These are phyloP conservation scores for Bonia amplexicaulis DNA, from an alignment of 176 grass and related monocot genomes.

Conservation along the genomic window DNA sequence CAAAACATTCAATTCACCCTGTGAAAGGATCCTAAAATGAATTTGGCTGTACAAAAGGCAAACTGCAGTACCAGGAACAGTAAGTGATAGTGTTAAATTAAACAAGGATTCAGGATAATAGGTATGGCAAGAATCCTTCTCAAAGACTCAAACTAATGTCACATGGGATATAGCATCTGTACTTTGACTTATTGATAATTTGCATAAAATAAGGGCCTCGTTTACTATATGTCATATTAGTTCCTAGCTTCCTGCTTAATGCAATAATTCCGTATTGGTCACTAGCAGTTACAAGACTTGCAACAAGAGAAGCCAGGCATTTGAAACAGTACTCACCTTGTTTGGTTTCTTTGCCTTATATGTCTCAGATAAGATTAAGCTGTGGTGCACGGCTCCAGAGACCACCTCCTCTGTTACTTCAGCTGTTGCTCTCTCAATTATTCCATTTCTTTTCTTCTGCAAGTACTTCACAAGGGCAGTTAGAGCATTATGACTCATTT, in stretches of 20 bases:
- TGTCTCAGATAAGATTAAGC: conserved; percentile 67
- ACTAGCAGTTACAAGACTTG: not conserved
- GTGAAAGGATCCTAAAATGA: not conserved
- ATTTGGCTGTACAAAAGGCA: not conserved
- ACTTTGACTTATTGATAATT: not conserved
- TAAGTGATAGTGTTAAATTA: not conserved
- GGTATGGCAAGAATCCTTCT: not conserved
- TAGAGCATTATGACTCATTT: conserved; percentile 87
- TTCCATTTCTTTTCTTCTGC: conserved; percentile 92
- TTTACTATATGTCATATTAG: conserved; percentile 9
- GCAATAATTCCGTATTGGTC: conserved; percentile 8
- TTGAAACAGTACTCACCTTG: conserved; percentile 38
- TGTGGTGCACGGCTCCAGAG: conserved; percentile 84
- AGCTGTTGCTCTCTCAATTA: conserved; percentile 89
- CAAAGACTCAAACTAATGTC: not conserved
- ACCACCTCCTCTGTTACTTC: conserved; percentile 97
- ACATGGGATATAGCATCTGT: not conserved
- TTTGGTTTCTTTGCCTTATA: conserved; percentile 60
- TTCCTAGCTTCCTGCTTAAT: not conserved
- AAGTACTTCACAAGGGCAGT: conserved; percentile 90
- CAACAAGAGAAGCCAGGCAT: conserved; percentile 12
- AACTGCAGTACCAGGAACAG: not conserved
- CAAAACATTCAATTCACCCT: not conserved
- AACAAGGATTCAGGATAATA: not conserved
- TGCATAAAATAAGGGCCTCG: not conserved